These are phyloP conservation scores for Phialophora chinensis DNA, from an alignment of 2,329 filamentous ascomycete species.

Conservation along the genomic window DNA sequence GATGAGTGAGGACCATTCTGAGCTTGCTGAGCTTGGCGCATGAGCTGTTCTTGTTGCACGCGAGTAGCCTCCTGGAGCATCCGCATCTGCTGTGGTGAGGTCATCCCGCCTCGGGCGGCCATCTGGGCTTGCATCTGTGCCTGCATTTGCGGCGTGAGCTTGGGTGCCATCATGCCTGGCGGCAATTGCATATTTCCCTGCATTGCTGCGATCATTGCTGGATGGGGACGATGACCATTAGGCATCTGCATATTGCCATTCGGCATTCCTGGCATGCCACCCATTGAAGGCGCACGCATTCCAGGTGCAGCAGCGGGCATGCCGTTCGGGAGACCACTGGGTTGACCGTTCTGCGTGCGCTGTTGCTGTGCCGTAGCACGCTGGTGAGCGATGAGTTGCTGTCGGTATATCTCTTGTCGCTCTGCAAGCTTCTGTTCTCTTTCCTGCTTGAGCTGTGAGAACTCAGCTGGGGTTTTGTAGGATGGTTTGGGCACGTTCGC, in stretches of 20 bases:
- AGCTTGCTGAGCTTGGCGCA: slow-evolving; percentile 48
- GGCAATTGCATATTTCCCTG: slow-evolving; percentile 55
- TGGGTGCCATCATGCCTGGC: slow-evolving; percentile 56
- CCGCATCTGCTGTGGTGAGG: slow-evolving; percentile 54
- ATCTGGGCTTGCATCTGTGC: slow-evolving; percentile 70
- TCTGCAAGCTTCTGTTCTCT: slow-evolving; percentile 73
- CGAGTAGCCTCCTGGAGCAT: slow-evolving; percentile 56
- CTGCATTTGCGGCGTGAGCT: slow-evolving; percentile 69
- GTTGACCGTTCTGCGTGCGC: slow-evolving; percentile 50
- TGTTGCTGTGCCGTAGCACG: slow-evolving; percentile 56
- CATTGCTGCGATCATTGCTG: slow-evolving; percentile 50
- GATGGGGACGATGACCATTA: slow-evolving; percentile 48
- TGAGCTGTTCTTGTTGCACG: slow-evolving; percentile 47
- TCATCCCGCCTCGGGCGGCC: slow-evolving; percentile 52
- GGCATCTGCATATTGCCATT: slow-evolving; percentile 45
- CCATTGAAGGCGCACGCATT: slow-evolving; percentile 35
- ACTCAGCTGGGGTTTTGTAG: slow-evolving; percentile 82
- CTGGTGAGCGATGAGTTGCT: slow-evolving; percentile 65
- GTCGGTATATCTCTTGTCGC: slow-evolving; percentile 64
- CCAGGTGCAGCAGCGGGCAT: slow-evolving; percentile 45
- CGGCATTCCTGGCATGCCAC: slow-evolving; percentile 43
- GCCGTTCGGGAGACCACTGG: slow-evolving; percentile 56
- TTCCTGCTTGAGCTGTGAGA: slow-evolving; percentile 87
- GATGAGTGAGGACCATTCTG: slow-evolving; percentile 52
- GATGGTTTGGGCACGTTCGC: slow-evolving; percentile 59